These are phyloP conservation scores for Lasiodiplodia theobromae DNA, from an alignment of 2,329 filamentous ascomycete genomes.

Conservation along the genomic window DNA sequence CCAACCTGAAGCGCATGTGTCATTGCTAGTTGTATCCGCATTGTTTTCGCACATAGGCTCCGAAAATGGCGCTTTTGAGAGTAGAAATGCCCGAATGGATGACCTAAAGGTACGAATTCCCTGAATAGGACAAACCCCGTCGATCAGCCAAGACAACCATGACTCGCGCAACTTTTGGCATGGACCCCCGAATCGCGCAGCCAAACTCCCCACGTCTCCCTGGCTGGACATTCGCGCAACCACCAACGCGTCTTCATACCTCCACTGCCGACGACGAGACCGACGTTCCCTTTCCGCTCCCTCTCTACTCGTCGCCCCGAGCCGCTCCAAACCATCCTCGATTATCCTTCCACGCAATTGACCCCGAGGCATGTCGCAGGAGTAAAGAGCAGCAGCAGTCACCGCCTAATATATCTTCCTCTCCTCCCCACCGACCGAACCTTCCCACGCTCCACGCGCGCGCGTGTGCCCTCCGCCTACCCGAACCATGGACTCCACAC, in stretches of 20 bases:
- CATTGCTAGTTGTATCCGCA: no score
- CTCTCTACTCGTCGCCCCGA: neutral
- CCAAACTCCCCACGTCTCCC: constrained; percentile 30
- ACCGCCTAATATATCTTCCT: neutral
- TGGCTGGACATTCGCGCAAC: constrained; percentile 29
- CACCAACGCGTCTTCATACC: constrained; percentile 35
- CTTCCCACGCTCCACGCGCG: neutral
- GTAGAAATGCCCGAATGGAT: neutral
- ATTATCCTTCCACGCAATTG: neutral
- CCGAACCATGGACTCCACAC: constrained; percentile 40
- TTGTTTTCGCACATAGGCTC: neutral
- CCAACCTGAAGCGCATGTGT: neutral
- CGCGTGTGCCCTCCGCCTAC: no score
- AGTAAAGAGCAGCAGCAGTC: no score
- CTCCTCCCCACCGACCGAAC: neutral
- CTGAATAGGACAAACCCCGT: neutral
- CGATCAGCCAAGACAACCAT: constrained; percentile 14
- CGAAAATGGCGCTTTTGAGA: neutral
- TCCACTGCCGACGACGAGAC: constrained; percentile 31
- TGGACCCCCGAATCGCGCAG: neutral
- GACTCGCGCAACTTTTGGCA: constrained; percentile 1
- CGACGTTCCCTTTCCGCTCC: neutral
- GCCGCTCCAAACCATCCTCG: neutral
- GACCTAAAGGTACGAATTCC: constrained; percentile 4
- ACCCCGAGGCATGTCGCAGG: constrained; percentile 6